These are phyloP conservation scores for Atractiella rhizophila DNA, from an alignment of 768 basidiomycete genomes.

Conservation along the genomic window DNA sequence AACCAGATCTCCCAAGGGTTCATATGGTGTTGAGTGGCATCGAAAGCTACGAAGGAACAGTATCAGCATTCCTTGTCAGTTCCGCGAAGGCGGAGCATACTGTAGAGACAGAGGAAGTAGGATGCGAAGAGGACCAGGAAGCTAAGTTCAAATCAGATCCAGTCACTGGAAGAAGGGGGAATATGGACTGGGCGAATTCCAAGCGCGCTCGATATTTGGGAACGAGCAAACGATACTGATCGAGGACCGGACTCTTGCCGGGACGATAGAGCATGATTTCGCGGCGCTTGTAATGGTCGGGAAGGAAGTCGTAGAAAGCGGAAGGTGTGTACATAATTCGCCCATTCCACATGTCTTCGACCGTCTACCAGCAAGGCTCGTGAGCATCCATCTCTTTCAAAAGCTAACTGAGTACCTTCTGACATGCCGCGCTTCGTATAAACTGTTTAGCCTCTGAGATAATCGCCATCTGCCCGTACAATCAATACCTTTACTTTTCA, in stretches of 20 bases:
- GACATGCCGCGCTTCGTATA: slow-evolving; percentile 21
- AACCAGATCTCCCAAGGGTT: slow-evolving; percentile 1
- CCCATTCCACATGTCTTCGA: slow-evolving; percentile 21
- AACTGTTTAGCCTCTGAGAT: slow-evolving; percentile 19
- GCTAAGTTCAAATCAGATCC: no score
- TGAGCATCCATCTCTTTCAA: no score
- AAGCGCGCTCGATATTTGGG: background rate
- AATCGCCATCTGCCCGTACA: slow-evolving; percentile 11
- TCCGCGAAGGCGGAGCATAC: background rate
- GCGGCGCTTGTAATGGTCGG: slow-evolving; percentile 23
- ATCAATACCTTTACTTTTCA: background rate
- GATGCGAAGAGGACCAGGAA: background rate
- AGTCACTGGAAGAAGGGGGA: no score
- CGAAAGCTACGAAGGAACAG: background rate
- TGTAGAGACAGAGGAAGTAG: background rate
- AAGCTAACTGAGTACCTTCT: no score
- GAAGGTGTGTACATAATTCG: slow-evolving; percentile 19
- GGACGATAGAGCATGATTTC: slow-evolving; percentile 24
- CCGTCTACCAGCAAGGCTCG: no score
- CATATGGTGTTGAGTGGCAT: background rate
- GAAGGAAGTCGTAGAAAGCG: slow-evolving; percentile 18
- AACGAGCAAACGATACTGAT: background rate
- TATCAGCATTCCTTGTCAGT: background rate
- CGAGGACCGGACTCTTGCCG: slow-evolving; percentile 19
- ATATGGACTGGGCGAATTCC: slow-evolving; percentile 1